Percentiles rank a stretch among this genome's conserved stretches.
Conservation (phyloP, 345 rosid genomes). For the Firmiana major region DNA sequence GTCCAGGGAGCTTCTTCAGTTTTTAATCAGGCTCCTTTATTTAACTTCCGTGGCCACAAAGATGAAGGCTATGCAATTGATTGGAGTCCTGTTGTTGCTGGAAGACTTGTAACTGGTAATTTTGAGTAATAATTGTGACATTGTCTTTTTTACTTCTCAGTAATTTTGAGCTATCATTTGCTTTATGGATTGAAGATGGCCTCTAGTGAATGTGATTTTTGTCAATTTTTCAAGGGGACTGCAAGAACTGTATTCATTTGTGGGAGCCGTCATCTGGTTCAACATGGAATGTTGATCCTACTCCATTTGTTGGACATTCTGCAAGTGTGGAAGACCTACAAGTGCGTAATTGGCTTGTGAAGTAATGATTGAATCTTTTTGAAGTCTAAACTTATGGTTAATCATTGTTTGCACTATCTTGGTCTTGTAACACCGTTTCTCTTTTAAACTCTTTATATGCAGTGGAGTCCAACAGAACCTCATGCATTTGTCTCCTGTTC, state of each 20-base stretch:
- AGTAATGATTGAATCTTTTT: not conserved
- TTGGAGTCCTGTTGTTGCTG: slow-evolving; percentile 82
- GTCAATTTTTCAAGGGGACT: slow-evolving; percentile 55
- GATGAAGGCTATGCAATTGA: slow-evolving; percentile 93
- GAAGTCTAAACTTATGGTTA: not conserved
- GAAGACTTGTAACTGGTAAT: slow-evolving; percentile 86
- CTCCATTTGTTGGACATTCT: slow-evolving; percentile 71
- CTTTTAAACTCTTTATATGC: slow-evolving; percentile 26
- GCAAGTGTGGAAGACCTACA: slow-evolving; percentile 95
- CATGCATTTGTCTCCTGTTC: slow-evolving; percentile 83
- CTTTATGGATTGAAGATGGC: not conserved
- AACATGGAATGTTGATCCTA: slow-evolving; percentile 74
- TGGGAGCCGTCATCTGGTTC: slow-evolving; percentile 86
- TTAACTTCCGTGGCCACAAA: slow-evolving; percentile 79
- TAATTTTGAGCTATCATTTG: not conserved
- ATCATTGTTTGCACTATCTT: not conserved
- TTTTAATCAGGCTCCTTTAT: slow-evolving; percentile 72
- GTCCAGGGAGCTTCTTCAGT: slow-evolving; percentile 51
- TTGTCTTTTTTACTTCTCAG: not conserved
- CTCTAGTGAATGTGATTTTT: slow-evolving; percentile 6
- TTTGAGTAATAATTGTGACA: not conserved
- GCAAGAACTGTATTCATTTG: slow-evolving; percentile 72
- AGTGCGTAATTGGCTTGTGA: slow-evolving; percentile 27
- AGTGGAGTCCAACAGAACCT: slow-evolving; percentile 97
- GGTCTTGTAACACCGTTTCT: slow-evolving; percentile 9